Conservation (phyloP, 371 early-diverging fungal genomes). For the Lichtheimia ramosa region DNA sequence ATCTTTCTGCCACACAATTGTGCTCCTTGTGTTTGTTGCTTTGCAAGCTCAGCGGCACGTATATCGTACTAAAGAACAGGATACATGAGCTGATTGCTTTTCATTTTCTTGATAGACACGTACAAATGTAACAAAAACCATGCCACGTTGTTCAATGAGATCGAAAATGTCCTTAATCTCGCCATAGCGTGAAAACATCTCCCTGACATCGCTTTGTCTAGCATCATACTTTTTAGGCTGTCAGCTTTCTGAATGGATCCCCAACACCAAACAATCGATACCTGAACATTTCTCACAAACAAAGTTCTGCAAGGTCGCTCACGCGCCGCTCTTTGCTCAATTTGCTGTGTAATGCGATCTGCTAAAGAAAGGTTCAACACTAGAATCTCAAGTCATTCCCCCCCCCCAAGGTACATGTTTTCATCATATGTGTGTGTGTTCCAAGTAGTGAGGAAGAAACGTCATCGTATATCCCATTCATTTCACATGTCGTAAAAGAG, state of each 20-base stretch:
- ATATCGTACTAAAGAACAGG: constrained; percentile 44
- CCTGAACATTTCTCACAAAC: constrained; percentile 59
- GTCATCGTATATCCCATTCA: no score
- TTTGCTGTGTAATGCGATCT: constrained; percentile 31
- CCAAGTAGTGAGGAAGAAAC: no score
- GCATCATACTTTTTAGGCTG: not conserved
- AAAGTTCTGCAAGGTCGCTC: constrained; percentile 56
- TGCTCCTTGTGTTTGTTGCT: constrained; percentile 39
- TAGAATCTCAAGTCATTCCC: no score
- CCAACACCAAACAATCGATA: constrained; percentile 19
- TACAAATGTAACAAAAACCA: constrained; percentile 58
- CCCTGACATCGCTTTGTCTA: constrained; percentile 27
- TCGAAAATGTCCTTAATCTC: constrained; percentile 53
- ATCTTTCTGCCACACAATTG: constrained; percentile 43
- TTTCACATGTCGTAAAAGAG: no score
- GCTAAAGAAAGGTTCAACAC: constrained; percentile 1
- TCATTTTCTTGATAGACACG: constrained; percentile 15
- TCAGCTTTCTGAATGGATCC: not conserved
- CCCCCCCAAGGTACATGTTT: no score
- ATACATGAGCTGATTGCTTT: not conserved
- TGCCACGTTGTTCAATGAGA: constrained; percentile 49
- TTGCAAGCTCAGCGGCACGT: constrained; percentile 48
- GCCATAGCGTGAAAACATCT: constrained; percentile 45
- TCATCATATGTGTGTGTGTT: no score
- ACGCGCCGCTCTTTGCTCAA: constrained; percentile 46